Percentiles rank a stretch among this genome's conserved stretches.
phyloP scores from a whole-genome alignment of 495 filamentous ascomycete species.

The Tuber aestivum region DNA sequence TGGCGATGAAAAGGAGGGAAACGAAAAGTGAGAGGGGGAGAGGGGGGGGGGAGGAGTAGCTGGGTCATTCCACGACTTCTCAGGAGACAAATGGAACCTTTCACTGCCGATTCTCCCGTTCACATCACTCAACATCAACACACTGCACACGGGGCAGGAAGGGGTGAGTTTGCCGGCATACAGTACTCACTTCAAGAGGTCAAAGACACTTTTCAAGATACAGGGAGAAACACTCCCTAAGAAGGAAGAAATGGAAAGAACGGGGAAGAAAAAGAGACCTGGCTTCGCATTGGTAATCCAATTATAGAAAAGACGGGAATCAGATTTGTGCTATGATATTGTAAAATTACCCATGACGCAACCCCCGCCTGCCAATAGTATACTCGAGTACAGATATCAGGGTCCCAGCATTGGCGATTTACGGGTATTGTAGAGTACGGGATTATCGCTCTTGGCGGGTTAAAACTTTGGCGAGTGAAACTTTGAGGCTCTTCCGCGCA shows the following conservation, averaged over 20 bases:
- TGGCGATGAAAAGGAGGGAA: neutral
- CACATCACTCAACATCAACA: neutral
- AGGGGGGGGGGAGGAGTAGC: neutral
- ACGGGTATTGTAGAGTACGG: too few species aligned
- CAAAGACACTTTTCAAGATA: neutral
- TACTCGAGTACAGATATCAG: too few species aligned
- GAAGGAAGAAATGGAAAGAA: neutral
- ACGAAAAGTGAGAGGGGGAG: neutral
- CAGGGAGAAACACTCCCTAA: neutral
- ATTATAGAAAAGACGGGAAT: too few species aligned
- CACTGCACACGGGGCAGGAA: too few species aligned
- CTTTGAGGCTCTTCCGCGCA: neutral
- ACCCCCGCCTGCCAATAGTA: neutral
- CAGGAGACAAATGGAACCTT: neutral
- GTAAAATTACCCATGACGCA: neutral
- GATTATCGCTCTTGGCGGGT: neutral
- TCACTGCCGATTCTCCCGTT: neutral
- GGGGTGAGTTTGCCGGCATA: too few species aligned
- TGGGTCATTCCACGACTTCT: neutral
- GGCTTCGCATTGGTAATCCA: neutral
- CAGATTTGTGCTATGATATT: too few species aligned
- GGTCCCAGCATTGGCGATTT: neutral
- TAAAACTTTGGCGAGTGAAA: neutral
- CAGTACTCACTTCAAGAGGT: too few species aligned
- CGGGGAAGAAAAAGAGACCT: neutral